Percentiles rank a stretch among this genome's conserved stretches.
Conservation (phyloP, 2,329 filamentous ascomycete genomes). For the Mariannaea elegans region DNA sequence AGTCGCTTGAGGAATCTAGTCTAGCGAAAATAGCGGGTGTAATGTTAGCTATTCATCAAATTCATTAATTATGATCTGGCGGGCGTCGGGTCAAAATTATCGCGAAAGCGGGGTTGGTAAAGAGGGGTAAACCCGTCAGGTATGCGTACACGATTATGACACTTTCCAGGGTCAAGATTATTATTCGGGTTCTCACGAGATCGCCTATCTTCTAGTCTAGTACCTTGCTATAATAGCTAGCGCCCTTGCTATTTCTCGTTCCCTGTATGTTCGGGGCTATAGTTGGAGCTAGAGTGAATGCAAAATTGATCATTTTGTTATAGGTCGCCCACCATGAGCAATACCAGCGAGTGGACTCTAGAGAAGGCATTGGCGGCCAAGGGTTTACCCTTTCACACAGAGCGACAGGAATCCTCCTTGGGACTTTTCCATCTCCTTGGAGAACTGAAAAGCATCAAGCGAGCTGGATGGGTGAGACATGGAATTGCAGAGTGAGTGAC, state of each 20-base stretch:
- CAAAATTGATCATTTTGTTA: too few species aligned
- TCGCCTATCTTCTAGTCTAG: too few species aligned
- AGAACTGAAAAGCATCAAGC: conserved; percentile 92
- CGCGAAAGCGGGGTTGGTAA: conserved; percentile 5
- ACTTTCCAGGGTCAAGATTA: not conserved
- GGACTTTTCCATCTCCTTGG: conserved; percentile 95
- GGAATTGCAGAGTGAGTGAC: conserved; percentile 61
- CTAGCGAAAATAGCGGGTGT: too few species aligned
- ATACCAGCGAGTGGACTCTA: conserved; percentile 56
- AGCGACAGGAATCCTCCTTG: conserved; percentile 68
- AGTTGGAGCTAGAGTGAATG: not conserved
- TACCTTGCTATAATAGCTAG: too few species aligned
- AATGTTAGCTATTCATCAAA: too few species aligned
- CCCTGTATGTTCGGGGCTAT: too few species aligned
- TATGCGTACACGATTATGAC: too few species aligned
- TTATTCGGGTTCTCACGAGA: not conserved
- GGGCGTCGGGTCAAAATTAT: conserved; percentile 1
- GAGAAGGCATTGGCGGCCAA: conserved; percentile 68
- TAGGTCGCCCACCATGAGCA: not conserved
- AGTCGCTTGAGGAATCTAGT: too few species aligned
- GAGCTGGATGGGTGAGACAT: conserved; percentile 94
- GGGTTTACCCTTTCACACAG: conserved; percentile 65
- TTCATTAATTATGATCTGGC: not conserved
- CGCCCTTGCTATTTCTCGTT: too few species aligned
- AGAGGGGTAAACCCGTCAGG: not conserved